These are phyloP conservation scores for Penicillium olsonii DNA, from an alignment of 2,329 filamentous ascomycete genomes.

Conservation along the genomic window DNA sequence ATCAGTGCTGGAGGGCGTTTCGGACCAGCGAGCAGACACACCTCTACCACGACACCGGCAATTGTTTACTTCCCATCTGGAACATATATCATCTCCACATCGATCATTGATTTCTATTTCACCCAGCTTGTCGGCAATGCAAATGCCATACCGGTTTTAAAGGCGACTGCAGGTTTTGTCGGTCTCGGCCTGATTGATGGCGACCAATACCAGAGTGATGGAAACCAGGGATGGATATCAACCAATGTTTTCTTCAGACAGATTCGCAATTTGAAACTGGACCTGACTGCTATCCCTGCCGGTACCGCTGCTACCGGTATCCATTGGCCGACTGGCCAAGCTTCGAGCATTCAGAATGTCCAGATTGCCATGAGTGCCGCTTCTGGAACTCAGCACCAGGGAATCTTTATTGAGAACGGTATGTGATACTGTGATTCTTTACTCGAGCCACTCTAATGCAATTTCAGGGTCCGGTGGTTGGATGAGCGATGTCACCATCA, in stretches of 20 bases:
- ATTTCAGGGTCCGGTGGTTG: conserved; percentile 56
- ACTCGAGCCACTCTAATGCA: conserved; percentile 1
- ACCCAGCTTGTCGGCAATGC: conserved; percentile 65
- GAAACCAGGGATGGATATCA: conserved; percentile 42
- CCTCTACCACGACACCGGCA: conserved; percentile 55
- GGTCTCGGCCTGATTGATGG: conserved; percentile 62
- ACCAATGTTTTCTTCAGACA: conserved; percentile 67
- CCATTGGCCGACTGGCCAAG: conserved; percentile 58
- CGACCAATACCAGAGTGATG: conserved; percentile 51
- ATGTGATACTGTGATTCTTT: conserved; percentile 1
- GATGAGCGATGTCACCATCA: conserved; percentile 61
- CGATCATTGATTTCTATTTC: conserved; percentile 64
- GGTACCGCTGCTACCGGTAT: conserved; percentile 40
- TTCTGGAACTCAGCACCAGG: conserved; percentile 53
- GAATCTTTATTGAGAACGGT: conserved; percentile 63
- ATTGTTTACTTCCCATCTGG: conserved; percentile 61
- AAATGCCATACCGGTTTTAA: conserved; percentile 57
- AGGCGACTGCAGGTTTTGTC: conserved; percentile 54
- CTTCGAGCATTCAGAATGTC: conserved; percentile 64
- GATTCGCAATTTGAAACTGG: conserved; percentile 66
- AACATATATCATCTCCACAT: conserved; percentile 58
- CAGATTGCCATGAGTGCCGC: conserved; percentile 58
- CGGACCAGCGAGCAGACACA: conserved; percentile 40
- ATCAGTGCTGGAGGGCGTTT: conserved; percentile 50
- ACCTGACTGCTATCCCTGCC: conserved; percentile 48